Percentiles rank a stretch among this genome's conserved stretches.
phyloP scores from a whole-genome alignment of 2,329 filamentous ascomycete species.

The Canariomyces notabilis region DNA sequence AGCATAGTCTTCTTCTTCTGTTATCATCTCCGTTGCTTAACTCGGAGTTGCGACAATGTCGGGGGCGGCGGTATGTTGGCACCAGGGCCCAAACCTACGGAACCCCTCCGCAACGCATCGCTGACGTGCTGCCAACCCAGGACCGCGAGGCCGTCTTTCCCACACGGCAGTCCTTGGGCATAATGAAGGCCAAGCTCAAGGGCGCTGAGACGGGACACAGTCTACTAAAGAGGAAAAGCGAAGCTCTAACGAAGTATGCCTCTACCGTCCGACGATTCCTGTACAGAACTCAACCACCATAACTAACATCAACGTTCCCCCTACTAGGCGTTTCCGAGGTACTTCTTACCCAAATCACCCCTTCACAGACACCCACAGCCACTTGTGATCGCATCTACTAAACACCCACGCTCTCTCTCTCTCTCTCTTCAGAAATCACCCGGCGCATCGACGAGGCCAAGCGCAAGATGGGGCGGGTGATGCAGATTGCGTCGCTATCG shows the following conservation, averaged over 20 bases:
- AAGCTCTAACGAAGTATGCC: conserved; percentile 86
- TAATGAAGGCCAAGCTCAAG: conserved; percentile 99
- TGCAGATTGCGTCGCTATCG: conserved; percentile 98
- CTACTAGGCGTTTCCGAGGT: conserved; percentile 79
- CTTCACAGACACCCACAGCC: neutral
- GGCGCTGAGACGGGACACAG: conserved; percentile 88
- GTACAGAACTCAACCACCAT: neutral
- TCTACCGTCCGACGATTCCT: neutral
- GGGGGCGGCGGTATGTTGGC: conserved; percentile 35
- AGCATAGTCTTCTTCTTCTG: too few relatives aligned
- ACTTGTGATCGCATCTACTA: neutral
- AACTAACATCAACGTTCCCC: conserved; percentile 15
- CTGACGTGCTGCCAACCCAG: conserved; percentile 40
- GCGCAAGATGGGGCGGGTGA: conserved; percentile 97
- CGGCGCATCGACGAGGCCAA: conserved; percentile 97
- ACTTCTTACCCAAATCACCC: conserved; percentile 24
- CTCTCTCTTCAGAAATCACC: conserved; percentile 67
- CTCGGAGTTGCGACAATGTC: conserved; percentile 31
- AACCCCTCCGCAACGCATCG: conserved; percentile 12
- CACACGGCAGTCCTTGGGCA: conserved; percentile 89
- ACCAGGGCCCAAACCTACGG: conserved; percentile 10
- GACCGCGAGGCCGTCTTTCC: conserved; percentile 95
- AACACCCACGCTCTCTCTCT: neutral
- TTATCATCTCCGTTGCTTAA: neutral
- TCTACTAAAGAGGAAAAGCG: conserved; percentile 93